Evolutionary conservation across 768 basidiomycete genomes (phyloP).

Genomic region (Collybia nuda): DNA sequence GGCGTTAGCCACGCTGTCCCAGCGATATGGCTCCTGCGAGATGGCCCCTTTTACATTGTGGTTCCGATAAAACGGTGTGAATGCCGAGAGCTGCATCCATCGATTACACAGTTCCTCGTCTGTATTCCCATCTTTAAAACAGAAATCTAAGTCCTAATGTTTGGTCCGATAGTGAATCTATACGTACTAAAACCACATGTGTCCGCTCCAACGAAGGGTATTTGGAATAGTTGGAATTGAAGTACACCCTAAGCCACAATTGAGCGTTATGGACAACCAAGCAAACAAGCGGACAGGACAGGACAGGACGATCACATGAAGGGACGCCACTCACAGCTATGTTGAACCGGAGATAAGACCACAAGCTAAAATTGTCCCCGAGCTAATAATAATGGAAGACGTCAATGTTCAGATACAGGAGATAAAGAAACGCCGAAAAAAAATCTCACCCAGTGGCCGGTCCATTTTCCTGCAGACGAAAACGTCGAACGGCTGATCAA

Average conservation of each 20-base stretch:
- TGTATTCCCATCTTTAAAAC: conserved; percentile 50
- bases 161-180: conserved; percentile 7
- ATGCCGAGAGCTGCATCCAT: conserved; percentile 87
- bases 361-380: conserved; percentile 76
- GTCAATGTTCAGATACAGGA: neutral
- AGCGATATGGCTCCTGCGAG: conserved; percentile 78
- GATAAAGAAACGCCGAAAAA: neutral
- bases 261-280: conserved; percentile 3
- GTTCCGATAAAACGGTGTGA: conserved; percentile 81
- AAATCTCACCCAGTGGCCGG: conserved; percentile 68
- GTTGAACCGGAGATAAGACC: conserved; percentile 68
- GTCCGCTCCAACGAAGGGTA: conserved; percentile 84
- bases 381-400: conserved; percentile 37
- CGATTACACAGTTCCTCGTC: conserved; percentile 81
- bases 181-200: conserved; percentile 63
- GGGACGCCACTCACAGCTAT: conserved; percentile 36
- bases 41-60: conserved; percentile 68
- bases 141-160: conserved; percentile 3
- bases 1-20: conserved; percentile 78
- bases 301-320: neutral
- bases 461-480: conserved; percentile 66
- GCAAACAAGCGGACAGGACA: too few relatives aligned
- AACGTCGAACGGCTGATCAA: conserved; percentile 71
- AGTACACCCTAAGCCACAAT: conserved; percentile 55
- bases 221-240: conserved; percentile 83